phyloP scores from a whole-genome alignment of 495 filamentous ascomycete species.

The Talaromyces wortmannii region DNA sequence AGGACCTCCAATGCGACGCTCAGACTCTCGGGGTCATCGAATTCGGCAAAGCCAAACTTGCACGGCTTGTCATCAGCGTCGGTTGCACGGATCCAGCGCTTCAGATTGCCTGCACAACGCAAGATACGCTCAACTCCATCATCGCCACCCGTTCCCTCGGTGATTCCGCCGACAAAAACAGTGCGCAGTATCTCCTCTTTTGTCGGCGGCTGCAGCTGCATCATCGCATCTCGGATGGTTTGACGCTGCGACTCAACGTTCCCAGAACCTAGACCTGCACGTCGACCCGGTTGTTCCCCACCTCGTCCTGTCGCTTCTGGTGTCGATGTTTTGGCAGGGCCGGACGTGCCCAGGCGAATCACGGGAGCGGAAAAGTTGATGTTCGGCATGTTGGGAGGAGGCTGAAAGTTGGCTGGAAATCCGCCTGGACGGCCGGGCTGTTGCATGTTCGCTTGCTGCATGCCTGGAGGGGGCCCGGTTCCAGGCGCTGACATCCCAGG shows the following conservation, averaged over 20 bases:
- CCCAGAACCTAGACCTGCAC: conserved; percentile 61
- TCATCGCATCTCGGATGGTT: conserved; percentile 64
- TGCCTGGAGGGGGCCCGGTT: conserved; percentile 69
- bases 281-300: conserved; percentile 40
- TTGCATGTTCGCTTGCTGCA: conserved; percentile 62
- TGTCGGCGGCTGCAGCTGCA: conserved; percentile 76
- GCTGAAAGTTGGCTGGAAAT: conserved; percentile 80
- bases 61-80: conserved; percentile 79
- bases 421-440: conserved; percentile 69
- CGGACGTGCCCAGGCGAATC: conserved; percentile 77
- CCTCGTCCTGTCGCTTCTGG: conserved; percentile 42
- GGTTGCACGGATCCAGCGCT: conserved; percentile 77
- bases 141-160: conserved; percentile 68
- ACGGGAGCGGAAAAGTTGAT: conserved; percentile 98
- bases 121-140: conserved; percentile 80
- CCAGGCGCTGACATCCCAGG: conserved; percentile 78
- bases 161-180: conserved; percentile 83
- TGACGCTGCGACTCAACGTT: conserved; percentile 62
- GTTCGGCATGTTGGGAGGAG: conserved; percentile 87
- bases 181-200: conserved; percentile 87
- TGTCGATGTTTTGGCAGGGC: conserved; percentile 58
- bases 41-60: conserved; percentile 95
- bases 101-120: conserved; percentile 65
- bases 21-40: conserved; percentile 85
- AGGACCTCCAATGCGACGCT: conserved; percentile 81